A percentile compares a stretch with the other conserved stretches of the same genome.
Conservation (phyloP, 805 yeast genomes). For the Candida tallmaniae region DNA sequence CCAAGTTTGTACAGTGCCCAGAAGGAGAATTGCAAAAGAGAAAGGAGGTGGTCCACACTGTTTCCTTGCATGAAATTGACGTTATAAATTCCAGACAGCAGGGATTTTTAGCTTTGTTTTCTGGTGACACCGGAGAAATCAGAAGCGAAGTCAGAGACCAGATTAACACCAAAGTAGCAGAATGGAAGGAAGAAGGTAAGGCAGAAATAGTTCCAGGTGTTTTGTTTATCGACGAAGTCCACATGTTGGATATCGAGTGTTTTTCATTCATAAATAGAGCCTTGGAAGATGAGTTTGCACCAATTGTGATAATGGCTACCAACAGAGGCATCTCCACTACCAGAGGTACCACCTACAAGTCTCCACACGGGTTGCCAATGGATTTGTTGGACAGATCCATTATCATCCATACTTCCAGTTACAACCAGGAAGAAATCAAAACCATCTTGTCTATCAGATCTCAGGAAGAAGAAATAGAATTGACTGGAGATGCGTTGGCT, state of each 20-base stretch:
- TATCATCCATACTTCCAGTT: constrained; percentile 80
- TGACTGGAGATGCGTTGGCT: constrained; percentile 77
- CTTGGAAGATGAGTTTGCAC: constrained; percentile 92
- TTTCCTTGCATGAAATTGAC: constrained; percentile 96
- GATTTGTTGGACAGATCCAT: constrained; percentile 92
- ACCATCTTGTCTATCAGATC: constrained; percentile 87
- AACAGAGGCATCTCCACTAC: constrained; percentile 93
- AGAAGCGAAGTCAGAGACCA: constrained; percentile 94
- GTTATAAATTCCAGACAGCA: constrained; percentile 96
- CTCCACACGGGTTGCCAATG: constrained; percentile 97
- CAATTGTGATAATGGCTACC: constrained; percentile 97
- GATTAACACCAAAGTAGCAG: constrained; percentile 93
- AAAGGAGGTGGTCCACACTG: constrained; percentile 94
- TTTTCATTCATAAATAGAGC: constrained; percentile 95
- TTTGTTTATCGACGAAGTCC: constrained; percentile 94
- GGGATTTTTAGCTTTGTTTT: constrained; percentile 91
- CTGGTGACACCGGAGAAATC: constrained; percentile 97
- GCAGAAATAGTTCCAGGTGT: constrained; percentile 98
- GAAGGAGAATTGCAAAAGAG: constrained; percentile 98
- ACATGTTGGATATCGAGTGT: constrained; percentile 96
- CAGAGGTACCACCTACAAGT: constrained; percentile 87
- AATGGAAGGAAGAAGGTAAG: constrained; percentile 98
- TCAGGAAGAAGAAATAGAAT: constrained; percentile 87
- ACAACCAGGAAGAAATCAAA: constrained; percentile 77
- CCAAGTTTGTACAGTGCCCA: constrained; percentile 96